Evolutionary conservation across 2,329 filamentous ascomycete species (phyloP), one percentile per base, ranked within the genome.

Genomic region (Beauveria sp.): DNA sequence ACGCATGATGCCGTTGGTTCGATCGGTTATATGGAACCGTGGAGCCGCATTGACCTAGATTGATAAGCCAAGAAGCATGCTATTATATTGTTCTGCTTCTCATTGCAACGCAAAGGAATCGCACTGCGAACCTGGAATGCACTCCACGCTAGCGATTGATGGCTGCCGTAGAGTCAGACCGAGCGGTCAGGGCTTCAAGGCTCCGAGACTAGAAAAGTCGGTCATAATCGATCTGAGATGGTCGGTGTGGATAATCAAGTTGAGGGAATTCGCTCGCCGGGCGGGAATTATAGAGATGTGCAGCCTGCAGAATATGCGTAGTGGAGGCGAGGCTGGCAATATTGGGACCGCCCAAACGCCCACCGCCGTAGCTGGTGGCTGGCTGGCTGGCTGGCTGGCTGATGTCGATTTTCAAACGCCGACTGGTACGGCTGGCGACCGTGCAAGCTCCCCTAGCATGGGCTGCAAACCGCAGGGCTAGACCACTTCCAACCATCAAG

Each of bases 131-230:
- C n/a, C 34, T 20, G 47, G 34, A 34, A 53, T 40, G 28, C n/a
- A 20, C 30, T 20, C 30, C 12, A 34, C 50, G 30, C 30, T 53
- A 53, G 34, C 4, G 37, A 43, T 18, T 10, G 51, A 43, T 43
- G 53, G 12, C 40, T 14, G 10, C 40, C 37, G 47, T 59, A 50
- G 56, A 59, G 56, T 59, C 56, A 59, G 37, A 59, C 56, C 47
- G 56, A 28, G n/a, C 47, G 20, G 34, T 18, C 22, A 30, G 46
- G 55, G 43, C 2, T n/a, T 10, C 5, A 53, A 46, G 44, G 46
- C 55, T 37, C 47, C 37, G 34, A 52, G 34, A 41, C 24, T 59
- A 52, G 43, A 16, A 51, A 22, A 14, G 22, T 12, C 34, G 37
- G 56, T 37, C 37, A 51, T 51, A 20, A 51, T 52, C 37, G 47